phyloP scores from a whole-genome alignment of 306 rosid species.

The Neltuma alba region DNA sequence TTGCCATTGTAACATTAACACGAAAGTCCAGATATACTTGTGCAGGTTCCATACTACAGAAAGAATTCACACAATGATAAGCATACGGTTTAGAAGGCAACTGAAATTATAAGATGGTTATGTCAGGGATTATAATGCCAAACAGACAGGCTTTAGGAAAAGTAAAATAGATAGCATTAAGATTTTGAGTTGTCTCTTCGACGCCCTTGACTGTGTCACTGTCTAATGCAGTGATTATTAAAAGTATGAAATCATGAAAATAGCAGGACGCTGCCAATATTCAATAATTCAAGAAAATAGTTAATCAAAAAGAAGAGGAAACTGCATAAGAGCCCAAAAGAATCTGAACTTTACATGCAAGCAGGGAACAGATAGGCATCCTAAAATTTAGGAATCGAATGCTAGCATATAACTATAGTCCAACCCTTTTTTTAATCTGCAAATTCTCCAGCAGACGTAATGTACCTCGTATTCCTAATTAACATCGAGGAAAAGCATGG shows the following conservation, averaged over 20 bases:
- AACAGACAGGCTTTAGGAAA: background rate
- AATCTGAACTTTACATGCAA: background rate
- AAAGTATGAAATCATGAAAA: background rate
- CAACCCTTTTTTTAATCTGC: background rate
- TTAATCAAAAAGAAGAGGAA: slow-evolving; percentile 4
- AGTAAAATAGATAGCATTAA: background rate
- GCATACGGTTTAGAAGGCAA: background rate
- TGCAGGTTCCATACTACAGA: background rate
- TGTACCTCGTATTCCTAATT: background rate
- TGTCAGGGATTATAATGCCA: background rate
- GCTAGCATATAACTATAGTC: slow-evolving; percentile 14
- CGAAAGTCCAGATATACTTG: background rate
- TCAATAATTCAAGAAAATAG: slow-evolving; percentile 3
- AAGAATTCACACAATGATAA: background rate
- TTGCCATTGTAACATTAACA: background rate
- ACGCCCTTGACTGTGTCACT: background rate
- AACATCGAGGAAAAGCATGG: background rate
- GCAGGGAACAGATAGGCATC: slow-evolving; percentile 50
- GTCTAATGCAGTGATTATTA: background rate
- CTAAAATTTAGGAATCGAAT: slow-evolving; percentile 19
- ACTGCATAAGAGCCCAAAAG: background rate
- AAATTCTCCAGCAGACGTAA: background rate
- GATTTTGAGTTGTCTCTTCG: background rate
- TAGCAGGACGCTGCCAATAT: slow-evolving; percentile 4
- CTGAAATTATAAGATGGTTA: background rate